Evolutionary conservation across 495 filamentous ascomycete species (phyloP).

Genomic region (Clohesyomyces aquaticus): DNA sequence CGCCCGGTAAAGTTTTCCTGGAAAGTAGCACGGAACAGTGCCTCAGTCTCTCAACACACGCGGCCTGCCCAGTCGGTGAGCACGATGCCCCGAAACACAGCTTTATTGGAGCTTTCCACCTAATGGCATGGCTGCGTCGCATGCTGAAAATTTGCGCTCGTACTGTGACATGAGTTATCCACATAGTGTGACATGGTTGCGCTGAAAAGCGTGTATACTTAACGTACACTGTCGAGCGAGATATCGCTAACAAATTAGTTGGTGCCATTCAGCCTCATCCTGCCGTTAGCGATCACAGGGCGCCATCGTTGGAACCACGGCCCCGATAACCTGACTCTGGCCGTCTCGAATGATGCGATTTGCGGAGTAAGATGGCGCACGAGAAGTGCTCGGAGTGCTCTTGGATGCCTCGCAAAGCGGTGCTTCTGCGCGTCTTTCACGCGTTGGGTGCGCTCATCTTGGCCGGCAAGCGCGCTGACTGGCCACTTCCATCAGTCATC

Average conservation of each 20-base stretch:
- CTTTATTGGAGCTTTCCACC: background rate
- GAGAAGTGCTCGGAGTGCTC: background rate
- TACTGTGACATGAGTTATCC: constrained; percentile 16
- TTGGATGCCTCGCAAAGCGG: background rate
- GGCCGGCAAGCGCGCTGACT: too few relatives aligned
- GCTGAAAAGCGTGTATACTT: constrained; percentile 36
- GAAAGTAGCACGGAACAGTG: background rate
- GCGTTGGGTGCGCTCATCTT: too few relatives aligned
- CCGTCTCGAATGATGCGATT: background rate
- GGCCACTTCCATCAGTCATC: background rate
- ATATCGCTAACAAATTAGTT: constrained; percentile 29
- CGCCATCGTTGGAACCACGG: background rate
- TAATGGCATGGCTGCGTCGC: background rate
- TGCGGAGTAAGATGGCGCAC: background rate
- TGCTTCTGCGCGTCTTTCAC: background rate
- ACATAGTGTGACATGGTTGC: constrained; percentile 14
- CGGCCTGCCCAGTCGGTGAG: too few relatives aligned
- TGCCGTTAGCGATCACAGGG: constrained; percentile 32
- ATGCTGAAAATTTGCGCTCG: background rate
- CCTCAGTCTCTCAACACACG: too few relatives aligned
- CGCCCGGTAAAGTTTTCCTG: constrained; percentile 2
- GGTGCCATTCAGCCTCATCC: constrained; percentile 26
- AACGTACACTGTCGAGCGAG: constrained; percentile 33
- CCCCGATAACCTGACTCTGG: background rate
- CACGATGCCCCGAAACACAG: background rate